A percentile compares a stretch with the other conserved stretches of the same genome.
These are phyloP conservation scores for Cercospora nicotianae DNA, from an alignment of 2,329 filamentous ascomycete genomes.

Conservation along the genomic window DNA sequence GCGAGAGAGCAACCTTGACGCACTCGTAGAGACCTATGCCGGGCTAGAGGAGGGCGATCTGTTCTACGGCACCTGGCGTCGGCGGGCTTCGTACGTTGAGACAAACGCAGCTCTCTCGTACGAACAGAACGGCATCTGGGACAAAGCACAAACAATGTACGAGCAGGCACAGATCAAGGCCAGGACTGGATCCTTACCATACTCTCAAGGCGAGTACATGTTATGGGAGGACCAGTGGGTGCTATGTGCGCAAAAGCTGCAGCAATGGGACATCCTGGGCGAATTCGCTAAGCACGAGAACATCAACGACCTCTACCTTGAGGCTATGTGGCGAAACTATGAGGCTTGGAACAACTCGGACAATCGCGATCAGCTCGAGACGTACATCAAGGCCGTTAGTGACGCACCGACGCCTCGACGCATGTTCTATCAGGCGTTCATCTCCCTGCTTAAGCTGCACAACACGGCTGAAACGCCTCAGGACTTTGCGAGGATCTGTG, in stretches of 20 bases:
- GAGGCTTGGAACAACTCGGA: conserved; percentile 90
- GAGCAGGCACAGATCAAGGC: conserved; percentile 97
- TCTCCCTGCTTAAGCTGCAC: conserved; percentile 91
- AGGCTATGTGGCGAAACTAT: conserved; percentile 92
- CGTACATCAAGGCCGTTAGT: conserved; percentile 93
- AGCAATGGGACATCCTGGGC: conserved; percentile 97
- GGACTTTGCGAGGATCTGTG: conserved; percentile 87
- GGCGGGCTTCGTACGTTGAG: conserved; percentile 93
- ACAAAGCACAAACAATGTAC: conserved; percentile 96
- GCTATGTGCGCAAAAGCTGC: conserved; percentile 92
- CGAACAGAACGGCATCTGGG: conserved; percentile 99
- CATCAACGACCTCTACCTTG: conserved; percentile 90
- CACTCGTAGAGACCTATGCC: conserved; percentile 89
- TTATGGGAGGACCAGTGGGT: conserved; percentile 99
- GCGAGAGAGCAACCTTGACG: conserved; percentile 92
- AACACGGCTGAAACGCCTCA: conserved; percentile 76
- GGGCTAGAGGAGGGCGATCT: conserved; percentile 91
- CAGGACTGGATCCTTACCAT: conserved; percentile 90
- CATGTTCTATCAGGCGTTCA: conserved; percentile 98
- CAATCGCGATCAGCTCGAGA: conserved; percentile 85
- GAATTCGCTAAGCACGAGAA: conserved; percentile 99
- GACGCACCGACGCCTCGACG: conserved; percentile 92
- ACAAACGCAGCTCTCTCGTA: conserved; percentile 96
- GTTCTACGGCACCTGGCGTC: conserved; percentile 95
- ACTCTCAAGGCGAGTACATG: conserved; percentile 96